Conservation (phyloP, 202 grass and related monocot genomes). For the Brachypodium distachyon region DNA sequence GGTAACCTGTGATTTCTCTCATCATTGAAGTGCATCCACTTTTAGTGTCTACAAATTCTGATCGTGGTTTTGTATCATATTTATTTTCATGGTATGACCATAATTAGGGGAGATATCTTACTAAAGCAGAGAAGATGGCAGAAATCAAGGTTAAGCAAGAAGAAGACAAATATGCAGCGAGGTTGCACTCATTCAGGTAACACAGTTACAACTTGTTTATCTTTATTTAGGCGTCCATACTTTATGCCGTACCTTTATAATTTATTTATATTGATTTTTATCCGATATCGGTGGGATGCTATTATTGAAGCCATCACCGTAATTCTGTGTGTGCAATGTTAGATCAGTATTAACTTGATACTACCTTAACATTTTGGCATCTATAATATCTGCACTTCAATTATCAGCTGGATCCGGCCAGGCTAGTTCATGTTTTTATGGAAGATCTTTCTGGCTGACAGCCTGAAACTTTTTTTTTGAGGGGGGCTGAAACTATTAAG, state of each 20-base stretch:
- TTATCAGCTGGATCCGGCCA: neutral
- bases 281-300: neutral
- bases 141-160: conserved; percentile 75
- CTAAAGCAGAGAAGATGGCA: conserved; percentile 62
- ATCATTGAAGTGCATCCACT: neutral
- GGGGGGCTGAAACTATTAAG: neutral
- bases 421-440: neutral
- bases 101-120: conserved; percentile 72
- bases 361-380: neutral
- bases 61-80: neutral
- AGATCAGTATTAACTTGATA: conserved; percentile 4
- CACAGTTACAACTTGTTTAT: neutral
- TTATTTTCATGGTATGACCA: neutral
- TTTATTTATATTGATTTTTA: neutral
- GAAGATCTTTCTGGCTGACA: no score
- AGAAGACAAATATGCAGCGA: conserved; percentile 70
- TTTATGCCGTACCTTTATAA: neutral
- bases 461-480: no score
- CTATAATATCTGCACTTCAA: neutral
- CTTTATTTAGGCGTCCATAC: neutral
- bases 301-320: neutral
- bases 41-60: neutral
- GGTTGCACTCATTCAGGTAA: conserved; percentile 82
- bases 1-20: neutral
- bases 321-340: neutral